A percentile compares a stretch with the other conserved stretches of the same genome.
Evolutionary conservation across 257 asterid species (phyloP).

Genomic region (Cruciata laevipes): DNA sequence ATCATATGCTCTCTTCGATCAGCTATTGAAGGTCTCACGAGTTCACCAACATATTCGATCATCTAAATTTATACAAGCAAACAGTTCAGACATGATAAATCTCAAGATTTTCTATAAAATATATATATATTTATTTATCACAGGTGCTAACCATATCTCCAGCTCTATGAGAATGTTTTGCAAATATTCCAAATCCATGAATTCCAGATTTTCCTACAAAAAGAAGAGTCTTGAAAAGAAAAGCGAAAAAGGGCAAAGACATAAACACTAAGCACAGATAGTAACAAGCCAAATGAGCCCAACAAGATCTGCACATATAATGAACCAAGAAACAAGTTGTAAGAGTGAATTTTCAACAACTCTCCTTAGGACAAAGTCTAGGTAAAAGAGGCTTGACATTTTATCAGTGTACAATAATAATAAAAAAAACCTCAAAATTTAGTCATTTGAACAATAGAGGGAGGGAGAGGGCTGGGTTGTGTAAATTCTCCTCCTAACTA

Average conservation of each 20-base stretch:
- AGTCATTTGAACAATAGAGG: too few relatives aligned
- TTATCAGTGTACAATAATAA: too few relatives aligned
- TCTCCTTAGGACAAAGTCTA: not conserved
- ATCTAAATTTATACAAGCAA: slow-evolving; percentile 38
- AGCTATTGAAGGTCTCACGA: slow-evolving; percentile 85
- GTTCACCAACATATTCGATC: slow-evolving; percentile 90
- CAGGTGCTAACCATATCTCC: slow-evolving; percentile 85
- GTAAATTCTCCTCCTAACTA: too few relatives aligned
- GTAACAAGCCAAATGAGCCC: not conserved
- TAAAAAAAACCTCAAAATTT: not conserved
- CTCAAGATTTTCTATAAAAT: not conserved
- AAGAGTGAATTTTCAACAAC: not conserved
- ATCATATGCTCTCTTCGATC: slow-evolving; percentile 89
- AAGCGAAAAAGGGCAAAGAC: not conserved
- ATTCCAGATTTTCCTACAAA: slow-evolving; percentile 84
- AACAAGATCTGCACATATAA: too few relatives aligned
- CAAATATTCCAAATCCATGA: slow-evolving; percentile 93
- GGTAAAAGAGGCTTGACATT: not conserved
- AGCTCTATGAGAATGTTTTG: slow-evolving; percentile 77
- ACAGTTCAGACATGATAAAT: slow-evolving; percentile 10
- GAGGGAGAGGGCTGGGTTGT: too few relatives aligned
- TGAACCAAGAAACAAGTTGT: not conserved
- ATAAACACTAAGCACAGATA: slow-evolving; percentile 7
- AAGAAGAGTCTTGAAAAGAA: slow-evolving; percentile 23
- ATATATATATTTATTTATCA: not conserved